phyloP scores from a whole-genome alignment of 1,139 yeast species.

The Hemisphaericaspora subhashii region DNA sequence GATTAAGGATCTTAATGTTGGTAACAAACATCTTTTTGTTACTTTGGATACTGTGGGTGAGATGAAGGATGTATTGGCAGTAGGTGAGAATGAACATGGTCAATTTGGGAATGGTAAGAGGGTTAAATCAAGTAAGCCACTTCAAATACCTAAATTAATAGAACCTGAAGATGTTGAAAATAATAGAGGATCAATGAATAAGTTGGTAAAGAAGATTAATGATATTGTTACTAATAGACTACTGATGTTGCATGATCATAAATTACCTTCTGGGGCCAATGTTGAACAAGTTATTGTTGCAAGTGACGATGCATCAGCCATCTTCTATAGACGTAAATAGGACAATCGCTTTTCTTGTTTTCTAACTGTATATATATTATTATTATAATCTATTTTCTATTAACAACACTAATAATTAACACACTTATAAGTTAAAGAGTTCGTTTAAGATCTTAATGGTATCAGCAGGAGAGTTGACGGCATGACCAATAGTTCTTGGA shows the following conservation, averaged over 20 bases:
- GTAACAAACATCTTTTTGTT: constrained; percentile 65
- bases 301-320: constrained; percentile 62
- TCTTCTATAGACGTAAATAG: constrained; percentile 48
- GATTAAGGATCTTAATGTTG: constrained; percentile 55
- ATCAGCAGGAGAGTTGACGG: constrained; percentile 86
- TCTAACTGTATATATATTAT: constrained; percentile 6
- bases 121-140: constrained; percentile 59
- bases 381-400: background rate
- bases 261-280: constrained; percentile 19
- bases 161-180: constrained; percentile 49
- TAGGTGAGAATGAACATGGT: constrained; percentile 84
- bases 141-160: constrained; percentile 51
- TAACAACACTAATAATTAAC: background rate
- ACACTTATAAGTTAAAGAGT: constrained; percentile 51
- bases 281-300: constrained; percentile 62
- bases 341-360: background rate
- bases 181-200: constrained; percentile 13
- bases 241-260: constrained; percentile 35
- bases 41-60: constrained; percentile 50
- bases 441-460: constrained; percentile 84
- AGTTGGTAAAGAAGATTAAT: constrained; percentile 29
- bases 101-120: constrained; percentile 84
- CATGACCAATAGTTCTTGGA: constrained; percentile 90
- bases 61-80: constrained; percentile 59
- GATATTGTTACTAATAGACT: constrained; percentile 46